Conservation (phyloP, 208 protist species). For the Phytomonas serpens region DNA sequence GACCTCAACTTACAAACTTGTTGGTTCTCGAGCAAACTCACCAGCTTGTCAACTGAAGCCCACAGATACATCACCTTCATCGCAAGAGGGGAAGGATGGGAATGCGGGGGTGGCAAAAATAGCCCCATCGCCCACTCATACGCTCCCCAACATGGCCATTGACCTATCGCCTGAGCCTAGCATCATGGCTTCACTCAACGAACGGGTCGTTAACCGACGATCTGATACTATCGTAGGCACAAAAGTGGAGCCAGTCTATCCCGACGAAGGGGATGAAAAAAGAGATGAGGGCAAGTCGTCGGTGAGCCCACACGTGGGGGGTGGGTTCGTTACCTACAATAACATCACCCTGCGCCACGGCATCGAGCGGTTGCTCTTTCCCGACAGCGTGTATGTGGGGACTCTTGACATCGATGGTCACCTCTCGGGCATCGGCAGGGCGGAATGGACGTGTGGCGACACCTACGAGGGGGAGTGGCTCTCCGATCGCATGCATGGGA, state of each 20-base stretch:
- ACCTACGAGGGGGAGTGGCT: slow-evolving; percentile 76
- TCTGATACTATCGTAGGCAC: not conserved
- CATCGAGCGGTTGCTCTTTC: slow-evolving; percentile 52
- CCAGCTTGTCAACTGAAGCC: not conserved
- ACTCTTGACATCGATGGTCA: slow-evolving; percentile 55
- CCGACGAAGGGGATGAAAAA: not conserved
- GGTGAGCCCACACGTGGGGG: not conserved
- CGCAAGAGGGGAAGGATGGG: not conserved
- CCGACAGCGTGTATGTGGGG: slow-evolving; percentile 72
- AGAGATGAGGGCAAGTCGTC: not conserved
- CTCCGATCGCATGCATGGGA: slow-evolving; percentile 60
- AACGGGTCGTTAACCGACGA: not conserved
- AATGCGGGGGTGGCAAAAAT: not conserved
- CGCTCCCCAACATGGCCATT: not conserved
- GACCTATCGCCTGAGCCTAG: not conserved
- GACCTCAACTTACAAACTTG: not conserved
- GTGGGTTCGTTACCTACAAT: slow-evolving; percentile 20
- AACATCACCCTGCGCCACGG: slow-evolving; percentile 31
- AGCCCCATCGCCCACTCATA: not conserved
- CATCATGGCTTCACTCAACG: not conserved
- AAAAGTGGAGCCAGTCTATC: not conserved
- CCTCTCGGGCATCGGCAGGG: slow-evolving; percentile 71
- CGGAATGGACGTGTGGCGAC: slow-evolving; percentile 72
- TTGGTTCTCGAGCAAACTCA: not conserved
- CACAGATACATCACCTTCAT: not conserved